Percentiles rank a stretch among this genome's conserved stretches.
These are phyloP conservation scores for Vaccinium corymbosum DNA, from an alignment of 148 eudicot species.

Conservation along the genomic window DNA sequence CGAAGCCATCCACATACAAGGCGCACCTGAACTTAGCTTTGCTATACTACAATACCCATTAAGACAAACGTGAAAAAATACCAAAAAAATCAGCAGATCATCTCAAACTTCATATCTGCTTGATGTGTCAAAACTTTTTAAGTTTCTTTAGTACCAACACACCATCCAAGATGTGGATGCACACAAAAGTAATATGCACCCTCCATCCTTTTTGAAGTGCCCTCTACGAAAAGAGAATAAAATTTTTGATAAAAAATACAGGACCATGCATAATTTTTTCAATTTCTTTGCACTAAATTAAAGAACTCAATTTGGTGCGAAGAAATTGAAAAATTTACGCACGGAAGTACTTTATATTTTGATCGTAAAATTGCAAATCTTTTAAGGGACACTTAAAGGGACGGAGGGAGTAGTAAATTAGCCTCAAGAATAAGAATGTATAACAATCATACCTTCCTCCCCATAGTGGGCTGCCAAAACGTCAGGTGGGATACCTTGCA, in stretches of 20 bases:
- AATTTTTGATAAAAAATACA: no score
- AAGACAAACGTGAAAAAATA: neutral
- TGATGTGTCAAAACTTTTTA: neutral
- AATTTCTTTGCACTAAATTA: no score
- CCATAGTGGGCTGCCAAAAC: slow-evolving; percentile 84
- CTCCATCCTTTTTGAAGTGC: no score
- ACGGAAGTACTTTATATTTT: no score
- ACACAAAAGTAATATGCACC: neutral
- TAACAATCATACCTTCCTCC: slow-evolving; percentile 48
- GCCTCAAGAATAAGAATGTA: neutral
- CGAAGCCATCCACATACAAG: neutral
- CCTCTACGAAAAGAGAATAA: no score
- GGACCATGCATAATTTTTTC: no score
- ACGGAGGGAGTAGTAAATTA: neutral
- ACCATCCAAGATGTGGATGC: neutral
- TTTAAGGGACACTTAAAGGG: no score
- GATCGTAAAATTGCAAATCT: no score
- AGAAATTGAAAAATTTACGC: no score
- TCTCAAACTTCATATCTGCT: neutral
- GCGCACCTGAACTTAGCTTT: neutral
- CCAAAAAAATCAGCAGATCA: neutral
- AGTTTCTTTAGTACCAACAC: neutral
- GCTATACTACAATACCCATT: neutral
- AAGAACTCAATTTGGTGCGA: no score
- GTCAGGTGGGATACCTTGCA: slow-evolving; percentile 92